phyloP scores from a whole-genome alignment of 495 filamentous ascomycete genomes.

The Penicillium psychrofluorescens region DNA sequence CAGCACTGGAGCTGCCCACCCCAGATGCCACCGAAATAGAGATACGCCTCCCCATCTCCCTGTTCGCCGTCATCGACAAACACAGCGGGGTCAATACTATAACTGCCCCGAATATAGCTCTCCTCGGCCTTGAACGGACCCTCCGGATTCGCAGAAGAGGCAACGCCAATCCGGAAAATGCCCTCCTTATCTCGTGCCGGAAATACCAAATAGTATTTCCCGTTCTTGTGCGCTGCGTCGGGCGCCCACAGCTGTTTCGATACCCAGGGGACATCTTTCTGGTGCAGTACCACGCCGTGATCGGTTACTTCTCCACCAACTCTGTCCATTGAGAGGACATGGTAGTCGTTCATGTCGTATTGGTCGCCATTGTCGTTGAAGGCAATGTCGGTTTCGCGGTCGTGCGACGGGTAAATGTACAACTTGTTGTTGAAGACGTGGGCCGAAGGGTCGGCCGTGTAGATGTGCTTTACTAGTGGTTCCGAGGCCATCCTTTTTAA shows the following conservation, averaged over 20 bases:
- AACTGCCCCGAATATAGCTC: constrained; percentile 28
- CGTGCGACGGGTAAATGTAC: constrained; percentile 47
- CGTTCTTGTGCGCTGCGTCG: constrained; percentile 35
- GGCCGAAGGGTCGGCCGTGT: constrained; percentile 51
- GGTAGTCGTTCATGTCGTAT: constrained; percentile 62
- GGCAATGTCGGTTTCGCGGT: constrained; percentile 32
- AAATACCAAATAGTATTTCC: constrained; percentile 45
- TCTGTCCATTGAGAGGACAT: constrained; percentile 41
- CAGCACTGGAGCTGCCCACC: constrained; percentile 62
- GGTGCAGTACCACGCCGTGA: constrained; percentile 34
- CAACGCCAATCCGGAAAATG: constrained; percentile 57
- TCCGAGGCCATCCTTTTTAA: constrained; percentile 16
- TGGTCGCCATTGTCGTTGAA: constrained; percentile 80
- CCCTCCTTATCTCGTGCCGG: constrained; percentile 39
- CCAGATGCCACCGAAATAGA: constrained; percentile 55
- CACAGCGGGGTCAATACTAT: constrained; percentile 43
- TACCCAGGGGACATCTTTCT: constrained; percentile 36
- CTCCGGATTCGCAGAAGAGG: constrained; percentile 30
- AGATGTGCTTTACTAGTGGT: constrained; percentile 57
- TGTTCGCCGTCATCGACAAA: constrained; percentile 34
- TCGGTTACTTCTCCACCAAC: constrained; percentile 32
- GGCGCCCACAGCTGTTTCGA: constrained; percentile 43
- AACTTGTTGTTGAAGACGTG: constrained; percentile 41
- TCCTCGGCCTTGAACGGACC: constrained; percentile 39
- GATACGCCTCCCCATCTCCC: constrained; percentile 35